A percentile compares a stretch with the other conserved stretches of the same genome.
These are phyloP conservation scores for Puccinia novopanici DNA, from an alignment of 1,284 basidiomycete species.

Conservation along the genomic window DNA sequence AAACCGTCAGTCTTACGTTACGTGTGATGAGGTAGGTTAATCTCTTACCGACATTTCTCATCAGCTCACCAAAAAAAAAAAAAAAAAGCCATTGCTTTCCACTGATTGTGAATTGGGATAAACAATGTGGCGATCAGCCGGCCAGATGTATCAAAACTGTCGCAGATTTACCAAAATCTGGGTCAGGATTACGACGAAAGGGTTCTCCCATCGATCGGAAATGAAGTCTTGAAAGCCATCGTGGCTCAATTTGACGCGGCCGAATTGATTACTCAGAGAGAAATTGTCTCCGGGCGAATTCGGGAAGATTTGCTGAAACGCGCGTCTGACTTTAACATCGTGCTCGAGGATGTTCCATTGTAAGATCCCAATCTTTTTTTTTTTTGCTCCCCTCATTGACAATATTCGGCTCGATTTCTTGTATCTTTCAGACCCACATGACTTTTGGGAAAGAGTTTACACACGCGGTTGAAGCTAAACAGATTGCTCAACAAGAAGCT, in stretches of 20 bases:
- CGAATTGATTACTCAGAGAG: slow-evolving; percentile 76
- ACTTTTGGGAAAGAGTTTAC: slow-evolving; percentile 66
- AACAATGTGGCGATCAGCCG: slow-evolving; percentile 59
- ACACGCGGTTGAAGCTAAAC: slow-evolving; percentile 93
- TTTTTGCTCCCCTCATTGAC: neutral
- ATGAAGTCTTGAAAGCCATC: slow-evolving; percentile 95
- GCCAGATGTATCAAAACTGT: slow-evolving; percentile 82
- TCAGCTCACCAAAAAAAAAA: neutral
- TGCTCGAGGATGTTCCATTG: slow-evolving; percentile 95
- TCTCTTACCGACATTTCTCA: neutral
- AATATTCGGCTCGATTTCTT: neutral
- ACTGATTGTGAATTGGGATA: neutral
- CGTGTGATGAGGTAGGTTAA: slow-evolving; percentile 74
- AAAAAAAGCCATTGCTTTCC: neutral
- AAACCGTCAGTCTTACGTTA: slow-evolving; percentile 95
- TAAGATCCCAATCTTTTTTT: slow-evolving; percentile 62
- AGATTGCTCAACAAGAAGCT: slow-evolving; percentile 94
- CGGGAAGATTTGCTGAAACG: slow-evolving; percentile 87
- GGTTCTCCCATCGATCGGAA: slow-evolving; percentile 76
- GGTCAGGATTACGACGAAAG: slow-evolving; percentile 97
- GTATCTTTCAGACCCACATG: slow-evolving; percentile 62
- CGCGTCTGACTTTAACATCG: slow-evolving; percentile 93
- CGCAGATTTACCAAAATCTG: slow-evolving; percentile 91
- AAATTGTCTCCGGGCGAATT: slow-evolving; percentile 79
- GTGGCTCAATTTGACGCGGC: slow-evolving; percentile 99